Conservation (phyloP, 352 stramenopile species). For the Phytophthora meadii region DNA sequence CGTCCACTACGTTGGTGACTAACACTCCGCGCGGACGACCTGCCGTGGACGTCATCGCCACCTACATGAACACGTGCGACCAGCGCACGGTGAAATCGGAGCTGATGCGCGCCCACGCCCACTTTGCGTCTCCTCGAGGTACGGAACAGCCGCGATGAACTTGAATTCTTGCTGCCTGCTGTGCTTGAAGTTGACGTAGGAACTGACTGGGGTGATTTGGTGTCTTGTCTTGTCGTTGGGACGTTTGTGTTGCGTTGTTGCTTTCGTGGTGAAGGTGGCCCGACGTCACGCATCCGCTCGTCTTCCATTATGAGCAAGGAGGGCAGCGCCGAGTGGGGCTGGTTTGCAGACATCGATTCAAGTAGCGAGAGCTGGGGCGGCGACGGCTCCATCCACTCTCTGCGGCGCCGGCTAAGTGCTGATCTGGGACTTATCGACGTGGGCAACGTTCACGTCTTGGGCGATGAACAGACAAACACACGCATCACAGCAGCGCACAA, state of each 20-base stretch:
- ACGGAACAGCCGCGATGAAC: conserved; percentile 18
- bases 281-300: conserved; percentile 60
- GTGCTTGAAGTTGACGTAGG: conserved; percentile 33
- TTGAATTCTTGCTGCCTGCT: conserved; percentile 30
- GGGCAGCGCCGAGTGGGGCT: conserved; percentile 86
- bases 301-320: conserved; percentile 81
- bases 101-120: conserved; percentile 74
- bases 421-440: conserved; percentile 77
- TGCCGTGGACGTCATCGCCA: conserved; percentile 87
- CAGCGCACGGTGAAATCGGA: conserved; percentile 80
- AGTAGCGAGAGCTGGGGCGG: conserved; percentile 83
- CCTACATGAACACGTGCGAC: conserved; percentile 91
- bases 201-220: conserved; percentile 41
- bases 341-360: conserved; percentile 90
- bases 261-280: conserved; percentile 37
- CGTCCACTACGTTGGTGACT: conserved; percentile 56
- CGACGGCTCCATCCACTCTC: conserved; percentile 69
- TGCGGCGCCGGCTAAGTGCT: conserved; percentile 71
- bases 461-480: conserved; percentile 86
- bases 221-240: conserved; percentile 36
- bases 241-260: conserved; percentile 35
- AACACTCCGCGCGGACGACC: conserved; percentile 75
- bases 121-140: conserved; percentile 80
- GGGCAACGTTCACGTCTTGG: conserved; percentile 74
- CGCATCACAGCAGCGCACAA: conserved; percentile 87